Conservation (phyloP, 2,329 filamentous ascomycete species). For the Metarhizium anisopliae region DNA sequence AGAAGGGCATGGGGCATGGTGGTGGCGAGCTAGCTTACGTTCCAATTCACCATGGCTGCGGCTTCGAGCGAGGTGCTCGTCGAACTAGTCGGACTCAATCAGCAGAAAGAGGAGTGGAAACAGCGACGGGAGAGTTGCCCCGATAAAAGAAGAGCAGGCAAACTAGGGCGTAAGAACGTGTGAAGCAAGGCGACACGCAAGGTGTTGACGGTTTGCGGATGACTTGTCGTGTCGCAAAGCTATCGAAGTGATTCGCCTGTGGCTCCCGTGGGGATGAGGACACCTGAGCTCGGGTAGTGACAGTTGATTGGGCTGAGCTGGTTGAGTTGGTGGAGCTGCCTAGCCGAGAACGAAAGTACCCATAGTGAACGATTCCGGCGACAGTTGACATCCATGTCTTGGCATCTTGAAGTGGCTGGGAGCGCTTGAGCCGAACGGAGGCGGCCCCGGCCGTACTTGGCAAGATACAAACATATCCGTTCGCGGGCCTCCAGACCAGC, state of each 20-base stretch:
- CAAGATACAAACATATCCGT: too few species aligned
- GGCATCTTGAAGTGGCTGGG: too few species aligned
- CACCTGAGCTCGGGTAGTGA: not conserved
- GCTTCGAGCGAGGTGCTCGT: conserved; percentile 7
- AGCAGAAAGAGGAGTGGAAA: not conserved
- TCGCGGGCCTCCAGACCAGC: too few species aligned
- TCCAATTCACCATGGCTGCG: conserved; percentile 30
- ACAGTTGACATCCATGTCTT: too few species aligned
- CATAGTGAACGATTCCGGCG: too few species aligned
- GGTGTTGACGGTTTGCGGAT: not conserved
- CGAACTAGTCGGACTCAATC: not conserved
- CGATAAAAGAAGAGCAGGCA: not conserved
- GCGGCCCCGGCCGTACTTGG: too few species aligned
- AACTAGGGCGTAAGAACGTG: not conserved
- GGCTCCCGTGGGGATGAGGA: not conserved
- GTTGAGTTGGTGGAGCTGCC: too few species aligned
- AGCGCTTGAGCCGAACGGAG: too few species aligned
- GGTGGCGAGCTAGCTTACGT: conserved; percentile 20
- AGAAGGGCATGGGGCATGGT: not conserved
- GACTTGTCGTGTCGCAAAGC: conserved; percentile 1
- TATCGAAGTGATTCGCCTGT: not conserved
- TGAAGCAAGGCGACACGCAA: not conserved
- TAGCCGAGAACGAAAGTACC: too few species aligned
- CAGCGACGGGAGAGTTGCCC: not conserved
- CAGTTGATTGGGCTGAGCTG: too few species aligned